A percentile compares a stretch with the other conserved stretches of the same genome.
These are phyloP conservation scores for Xerocomus potaroensis DNA, from an alignment of 768 basidiomycete species.

Conservation along the genomic window DNA sequence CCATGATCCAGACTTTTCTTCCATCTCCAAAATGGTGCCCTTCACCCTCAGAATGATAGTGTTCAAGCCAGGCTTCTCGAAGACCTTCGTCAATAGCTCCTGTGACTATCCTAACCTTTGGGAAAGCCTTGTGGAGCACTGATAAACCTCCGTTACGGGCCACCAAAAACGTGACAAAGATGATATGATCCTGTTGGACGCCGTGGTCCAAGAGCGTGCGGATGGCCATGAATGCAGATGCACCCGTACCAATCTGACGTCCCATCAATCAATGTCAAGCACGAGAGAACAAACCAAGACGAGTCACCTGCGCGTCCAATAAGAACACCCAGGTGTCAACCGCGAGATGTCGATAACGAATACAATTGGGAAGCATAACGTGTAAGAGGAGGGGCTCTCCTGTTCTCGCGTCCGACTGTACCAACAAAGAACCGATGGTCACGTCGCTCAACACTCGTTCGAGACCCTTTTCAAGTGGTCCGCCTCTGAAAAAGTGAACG, in stretches of 20 bases:
- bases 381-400: conserved; percentile 90
- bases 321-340: conserved; percentile 77
- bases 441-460: conserved; percentile 82
- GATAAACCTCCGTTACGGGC: conserved; percentile 77
- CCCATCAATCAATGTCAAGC: background rate
- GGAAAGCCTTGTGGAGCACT: conserved; percentile 79
- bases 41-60: conserved; percentile 45
- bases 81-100: conserved; percentile 79
- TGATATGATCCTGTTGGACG: conserved; percentile 74
- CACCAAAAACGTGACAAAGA: conserved; percentile 88
- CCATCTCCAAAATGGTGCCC: conserved; percentile 42
- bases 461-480: conserved; percentile 89
- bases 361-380: conserved; percentile 66
- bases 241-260: conserved; percentile 86
- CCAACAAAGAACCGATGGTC: conserved; percentile 81
- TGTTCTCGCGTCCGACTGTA: conserved; percentile 79
- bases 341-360: conserved; percentile 65
- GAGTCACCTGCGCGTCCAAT: conserved; percentile 76
- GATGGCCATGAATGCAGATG: conserved; percentile 92
- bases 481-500: conserved; percentile 53
- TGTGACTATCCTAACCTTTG: conserved; percentile 77
- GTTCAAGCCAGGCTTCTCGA: conserved; percentile 68
- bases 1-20: conserved; percentile 74
- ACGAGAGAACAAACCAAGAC: background rate
- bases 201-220: conserved; percentile 93